These are phyloP conservation scores for Endoconidiophora laricicola DNA, from an alignment of 2,329 filamentous ascomycete species.

Conservation along the genomic window DNA sequence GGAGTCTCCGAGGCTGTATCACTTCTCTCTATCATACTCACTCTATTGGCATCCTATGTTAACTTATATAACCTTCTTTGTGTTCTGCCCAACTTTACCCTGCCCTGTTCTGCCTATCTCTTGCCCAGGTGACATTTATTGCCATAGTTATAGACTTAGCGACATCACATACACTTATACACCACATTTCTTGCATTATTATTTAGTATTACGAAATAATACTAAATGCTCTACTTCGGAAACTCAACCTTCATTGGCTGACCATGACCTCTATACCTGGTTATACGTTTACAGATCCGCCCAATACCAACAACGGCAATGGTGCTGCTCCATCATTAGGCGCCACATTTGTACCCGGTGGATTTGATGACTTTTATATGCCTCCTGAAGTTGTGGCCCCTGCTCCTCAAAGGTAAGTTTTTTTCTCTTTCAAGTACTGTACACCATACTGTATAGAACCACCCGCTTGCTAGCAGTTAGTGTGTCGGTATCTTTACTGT, in stretches of 20 bases:
- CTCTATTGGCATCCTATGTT: too few relatives aligned
- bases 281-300: conserved; percentile 7
- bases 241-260: conserved; percentile 1
- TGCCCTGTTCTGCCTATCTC: too few relatives aligned
- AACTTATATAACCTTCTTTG: too few relatives aligned
- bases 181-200: neutral
- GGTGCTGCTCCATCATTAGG: conserved; percentile 21
- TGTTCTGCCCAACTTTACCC: too few relatives aligned
- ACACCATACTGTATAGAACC: too few relatives aligned
- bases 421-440: neutral
- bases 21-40: too few relatives aligned
- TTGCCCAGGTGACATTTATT: too few relatives aligned
- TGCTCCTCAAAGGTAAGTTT: conserved; percentile 37
- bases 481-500: neutral
- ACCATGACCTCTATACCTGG: conserved; percentile 1
- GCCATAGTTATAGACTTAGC: too few relatives aligned
- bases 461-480: neutral
- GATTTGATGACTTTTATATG: conserved; percentile 43
- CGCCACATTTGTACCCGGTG: conserved; percentile 42
- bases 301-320: conserved; percentile 1
- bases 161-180: too few relatives aligned
- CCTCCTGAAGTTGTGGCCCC: conserved; percentile 39
- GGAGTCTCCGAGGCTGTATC: too few relatives aligned
- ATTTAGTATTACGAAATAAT: neutral
- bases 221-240: neutral